A percentile compares a stretch with the other conserved stretches of the same genome.
Evolutionary conservation across 1,284 basidiomycete genomes (phyloP).

Genomic region (Termitomyces sp.): DNA sequence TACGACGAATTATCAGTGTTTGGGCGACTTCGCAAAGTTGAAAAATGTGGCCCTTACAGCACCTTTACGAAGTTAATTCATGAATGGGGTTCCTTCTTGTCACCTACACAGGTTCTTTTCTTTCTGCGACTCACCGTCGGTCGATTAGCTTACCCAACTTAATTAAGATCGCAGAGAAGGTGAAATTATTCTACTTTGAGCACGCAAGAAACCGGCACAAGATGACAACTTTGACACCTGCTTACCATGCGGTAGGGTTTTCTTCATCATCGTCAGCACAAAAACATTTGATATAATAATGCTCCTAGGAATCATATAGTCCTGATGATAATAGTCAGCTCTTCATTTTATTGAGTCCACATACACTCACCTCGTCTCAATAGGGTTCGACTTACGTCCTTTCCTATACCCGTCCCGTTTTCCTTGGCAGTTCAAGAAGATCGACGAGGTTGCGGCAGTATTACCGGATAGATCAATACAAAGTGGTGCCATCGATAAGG

Average conservation of each 20-base stretch:
- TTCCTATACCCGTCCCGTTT: slow-evolving; percentile 95
- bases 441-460: slow-evolving; percentile 76
- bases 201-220: slow-evolving; percentile 97
- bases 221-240: slow-evolving; percentile 97
- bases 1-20: slow-evolving; percentile 96
- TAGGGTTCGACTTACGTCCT: slow-evolving; percentile 92
- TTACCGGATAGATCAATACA: slow-evolving; percentile 67
- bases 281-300: not conserved
- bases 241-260: slow-evolving; percentile 84
- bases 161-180: slow-evolving; percentile 91
- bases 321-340: slow-evolving; percentile 90
- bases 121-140: not conserved
- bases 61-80: slow-evolving; percentile 93
- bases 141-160: not conserved
- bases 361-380: slow-evolving; percentile 11
- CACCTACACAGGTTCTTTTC: slow-evolving; percentile 66
- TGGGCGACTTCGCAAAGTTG: slow-evolving; percentile 90
- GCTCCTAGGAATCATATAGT: slow-evolving; percentile 80
- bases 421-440: slow-evolving; percentile 94
- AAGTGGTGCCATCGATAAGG: slow-evolving; percentile 24
- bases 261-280: not conserved
- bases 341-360: slow-evolving; percentile 2
- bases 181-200: slow-evolving; percentile 97
- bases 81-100: slow-evolving; percentile 84
- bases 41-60: slow-evolving; percentile 95